Conservation (phyloP, 352 stramenopile species). For the Phytopythium ostracodes region DNA sequence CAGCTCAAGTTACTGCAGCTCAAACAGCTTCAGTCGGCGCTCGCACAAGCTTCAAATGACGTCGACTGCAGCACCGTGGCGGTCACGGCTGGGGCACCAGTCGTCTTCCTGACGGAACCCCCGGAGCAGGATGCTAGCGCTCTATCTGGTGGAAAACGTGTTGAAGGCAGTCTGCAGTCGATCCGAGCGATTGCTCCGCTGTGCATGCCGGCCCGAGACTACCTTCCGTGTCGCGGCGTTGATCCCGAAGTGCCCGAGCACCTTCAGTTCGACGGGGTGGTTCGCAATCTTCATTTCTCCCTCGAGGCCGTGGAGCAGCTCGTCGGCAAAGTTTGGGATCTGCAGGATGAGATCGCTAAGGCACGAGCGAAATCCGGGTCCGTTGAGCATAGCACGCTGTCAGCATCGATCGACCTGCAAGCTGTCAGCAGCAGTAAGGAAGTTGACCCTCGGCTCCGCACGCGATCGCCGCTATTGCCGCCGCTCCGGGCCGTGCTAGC, state of each 20-base stretch:
- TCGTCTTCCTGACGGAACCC: slow-evolving; percentile 54
- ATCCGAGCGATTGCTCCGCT: slow-evolving; percentile 6
- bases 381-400: slow-evolving; percentile 8
- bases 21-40: slow-evolving; percentile 16
- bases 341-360: slow-evolving; percentile 52
- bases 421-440: not conserved
- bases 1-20: slow-evolving; percentile 22
- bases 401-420: not conserved
- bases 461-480: not conserved
- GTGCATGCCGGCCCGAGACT: slow-evolving; percentile 16
- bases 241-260: slow-evolving; percentile 38
- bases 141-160: not conserved
- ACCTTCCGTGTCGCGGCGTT: slow-evolving; percentile 32
- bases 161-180: not conserved
- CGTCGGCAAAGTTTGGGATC: slow-evolving; percentile 51
- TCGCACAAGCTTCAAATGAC: not conserved
- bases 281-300: slow-evolving; percentile 53
- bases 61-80: not conserved
- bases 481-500: slow-evolving; percentile 13
- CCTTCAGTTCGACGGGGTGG: slow-evolving; percentile 53
- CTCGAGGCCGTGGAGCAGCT: slow-evolving; percentile 40
- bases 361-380: slow-evolving; percentile 20
- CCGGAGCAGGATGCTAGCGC: slow-evolving; percentile 17
- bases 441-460: not conserved
- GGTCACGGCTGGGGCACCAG: not conserved